Conservation (phyloP, 176 grass and related monocot genomes). For the Eragrostis nindensis region DNA sequence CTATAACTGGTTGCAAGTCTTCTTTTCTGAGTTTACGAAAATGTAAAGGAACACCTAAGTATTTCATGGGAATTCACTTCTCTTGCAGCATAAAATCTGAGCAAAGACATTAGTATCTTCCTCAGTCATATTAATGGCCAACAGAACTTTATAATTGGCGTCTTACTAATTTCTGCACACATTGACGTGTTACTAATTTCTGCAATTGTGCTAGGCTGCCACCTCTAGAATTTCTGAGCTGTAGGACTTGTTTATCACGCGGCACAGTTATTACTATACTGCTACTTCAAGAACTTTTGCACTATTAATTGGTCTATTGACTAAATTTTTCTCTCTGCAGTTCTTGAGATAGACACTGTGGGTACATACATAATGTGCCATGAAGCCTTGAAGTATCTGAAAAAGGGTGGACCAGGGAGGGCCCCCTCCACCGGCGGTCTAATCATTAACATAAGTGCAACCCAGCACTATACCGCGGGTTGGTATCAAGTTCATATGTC, state of each 20-base stretch:
- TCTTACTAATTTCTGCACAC: no score
- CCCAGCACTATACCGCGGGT: constrained; percentile 70
- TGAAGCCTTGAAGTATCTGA: constrained; percentile 85
- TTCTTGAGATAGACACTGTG: constrained; percentile 87
- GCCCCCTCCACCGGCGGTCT: constrained; percentile 60
- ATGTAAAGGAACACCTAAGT: no score
- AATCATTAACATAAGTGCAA: constrained; percentile 93
- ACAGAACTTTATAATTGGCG: no score
- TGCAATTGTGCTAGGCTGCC: constrained; percentile 2
- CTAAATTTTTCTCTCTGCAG: constrained; percentile 40
- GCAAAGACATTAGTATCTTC: no score
- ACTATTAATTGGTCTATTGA: not conserved
- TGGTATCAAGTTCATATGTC: constrained; percentile 96
- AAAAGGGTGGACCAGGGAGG: constrained; percentile 67
- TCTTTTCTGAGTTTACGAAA: no score
- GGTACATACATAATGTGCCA: constrained; percentile 89
- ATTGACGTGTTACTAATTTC: no score
- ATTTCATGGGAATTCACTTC: no score
- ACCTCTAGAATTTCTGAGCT: not conserved
- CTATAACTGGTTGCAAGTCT: no score
- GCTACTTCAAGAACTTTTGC: not conserved
- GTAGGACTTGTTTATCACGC: not conserved
- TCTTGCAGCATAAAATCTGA: no score
- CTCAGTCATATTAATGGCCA: no score
- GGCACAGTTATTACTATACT: not conserved